A percentile compares a stretch with the other conserved stretches of the same genome.
Conservation (phyloP, 2,329 filamentous ascomycete species). For the Ceratocystis diversiconidia region DNA sequence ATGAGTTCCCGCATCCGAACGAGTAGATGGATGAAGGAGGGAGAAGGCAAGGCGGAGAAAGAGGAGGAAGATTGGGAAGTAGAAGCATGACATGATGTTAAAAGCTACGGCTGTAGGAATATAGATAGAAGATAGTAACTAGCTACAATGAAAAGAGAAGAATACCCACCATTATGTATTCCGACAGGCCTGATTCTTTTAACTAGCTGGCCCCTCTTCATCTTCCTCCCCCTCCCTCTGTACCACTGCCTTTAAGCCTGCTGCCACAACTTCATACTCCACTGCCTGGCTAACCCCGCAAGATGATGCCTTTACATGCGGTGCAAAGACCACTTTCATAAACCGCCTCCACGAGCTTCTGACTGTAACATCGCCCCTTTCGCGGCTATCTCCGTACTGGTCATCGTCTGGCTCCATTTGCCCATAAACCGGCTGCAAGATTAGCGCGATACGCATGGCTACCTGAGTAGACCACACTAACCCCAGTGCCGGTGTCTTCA, state of each 20-base stretch:
- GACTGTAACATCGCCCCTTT: conserved; percentile 24
- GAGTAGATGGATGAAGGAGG: conserved; percentile 21
- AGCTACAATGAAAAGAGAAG: not conserved
- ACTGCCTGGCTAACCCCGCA: conserved; percentile 37
- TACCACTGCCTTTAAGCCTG: conserved; percentile 37
- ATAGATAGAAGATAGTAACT: not conserved
- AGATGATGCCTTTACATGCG: conserved; percentile 48
- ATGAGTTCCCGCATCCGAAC: conserved; percentile 68
- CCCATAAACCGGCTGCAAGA: conserved; percentile 50
- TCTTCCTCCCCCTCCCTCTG: not conserved
- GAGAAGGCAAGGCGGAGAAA: not conserved
- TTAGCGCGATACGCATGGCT: conserved; percentile 63
- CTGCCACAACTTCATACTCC: conserved; percentile 62
- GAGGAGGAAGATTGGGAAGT: not conserved
- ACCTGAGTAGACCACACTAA: conserved; percentile 88
- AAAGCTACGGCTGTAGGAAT: not conserved
- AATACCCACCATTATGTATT: not conserved
- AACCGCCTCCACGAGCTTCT: conserved; percentile 54
- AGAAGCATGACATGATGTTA: not conserved
- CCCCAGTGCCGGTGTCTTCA: conserved; percentile 78
- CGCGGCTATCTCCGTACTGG: conserved; percentile 30
- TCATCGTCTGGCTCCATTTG: conserved; percentile 27
- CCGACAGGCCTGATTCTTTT: not conserved
- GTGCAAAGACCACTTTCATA: conserved; percentile 82
- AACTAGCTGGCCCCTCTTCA: not conserved